Evolutionary conservation across 2,329 filamentous ascomycete species (phyloP), one percentile per base, ranked within the genome.

Genomic region (Xylaria sp.): DNA sequence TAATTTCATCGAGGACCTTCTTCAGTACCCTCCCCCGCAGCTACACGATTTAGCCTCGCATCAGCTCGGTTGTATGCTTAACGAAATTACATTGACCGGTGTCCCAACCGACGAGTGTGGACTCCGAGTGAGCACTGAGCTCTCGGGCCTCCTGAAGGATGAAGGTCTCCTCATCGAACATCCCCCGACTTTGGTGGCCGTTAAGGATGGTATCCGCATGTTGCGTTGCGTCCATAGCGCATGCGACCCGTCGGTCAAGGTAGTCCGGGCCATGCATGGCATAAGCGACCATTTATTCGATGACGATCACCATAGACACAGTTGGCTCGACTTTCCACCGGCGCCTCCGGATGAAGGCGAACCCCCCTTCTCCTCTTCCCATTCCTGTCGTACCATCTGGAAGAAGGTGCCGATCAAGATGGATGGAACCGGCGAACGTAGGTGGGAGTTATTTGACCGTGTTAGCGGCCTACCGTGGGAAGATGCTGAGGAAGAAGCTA

Each of bases 1-100:
- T 72, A 88, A 87, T 71, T 88, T 87, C 55, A 81, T 82, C 1
- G 81, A 84, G 10, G 77, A 82, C 1, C 79, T 83, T 32, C 75
- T 87, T 40, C 81, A 81, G 2, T 83, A 80, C 63, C 82, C 84
- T 1, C 84, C 82, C 1, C 76, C 80, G 3, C 83, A 84, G 54
- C 78, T 88, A 18, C 86, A 88, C 72, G 82, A 86, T 58, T 77
- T 86, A n/a, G 82, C 85, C 3, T 84, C 83, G 18, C 85, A 88
- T 67, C 85, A 87, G 69, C 80, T 88, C 3, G 85, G 84, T 2
- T 86, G 84, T 70, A 85, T 81, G 3, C 74, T 88, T 6, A 84
- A 87, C 66, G 86, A 88, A 73, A 78, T 88, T 48, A 80, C 84
- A 55, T 74, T 87, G 25, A 87, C 86, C 0, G 86, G 86, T 8